phyloP scores from a whole-genome alignment of 2,329 filamentous ascomycete species.

The Fusarium multiceps region DNA sequence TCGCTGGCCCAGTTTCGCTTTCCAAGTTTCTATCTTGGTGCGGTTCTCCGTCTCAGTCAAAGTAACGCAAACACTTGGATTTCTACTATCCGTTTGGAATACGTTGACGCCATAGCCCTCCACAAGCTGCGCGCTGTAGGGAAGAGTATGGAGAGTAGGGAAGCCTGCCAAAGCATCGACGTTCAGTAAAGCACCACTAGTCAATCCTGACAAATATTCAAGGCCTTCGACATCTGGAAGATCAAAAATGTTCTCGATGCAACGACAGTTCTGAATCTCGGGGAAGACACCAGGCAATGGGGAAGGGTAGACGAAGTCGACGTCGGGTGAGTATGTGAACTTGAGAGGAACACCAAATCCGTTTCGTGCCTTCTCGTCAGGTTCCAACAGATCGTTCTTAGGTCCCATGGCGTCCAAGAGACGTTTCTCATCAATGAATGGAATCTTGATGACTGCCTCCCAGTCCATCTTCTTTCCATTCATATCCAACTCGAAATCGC shows the following conservation, averaged over 20 bases:
- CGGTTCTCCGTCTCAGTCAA: constrained; percentile 79
- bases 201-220: constrained; percentile 84
- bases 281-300: constrained; percentile 91
- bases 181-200: constrained; percentile 85
- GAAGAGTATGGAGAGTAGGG: constrained; percentile 86
- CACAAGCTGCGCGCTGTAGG: constrained; percentile 79
- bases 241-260: constrained; percentile 96
- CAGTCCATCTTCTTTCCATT: constrained; percentile 99
- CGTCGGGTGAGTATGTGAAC: constrained; percentile 83
- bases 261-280: constrained; percentile 86
- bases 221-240: constrained; percentile 91
- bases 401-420: constrained; percentile 87
- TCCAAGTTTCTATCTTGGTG: constrained; percentile 77
- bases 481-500: constrained; percentile 98
- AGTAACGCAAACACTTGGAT: constrained; percentile 95
- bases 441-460: constrained; percentile 99
- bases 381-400: constrained; percentile 80
- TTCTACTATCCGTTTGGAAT: constrained; percentile 94
- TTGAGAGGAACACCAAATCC: constrained; percentile 92
- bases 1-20: constrained; percentile 82
- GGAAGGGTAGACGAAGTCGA: constrained; percentile 86
- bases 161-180: constrained; percentile 90
- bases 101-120: constrained; percentile 88
- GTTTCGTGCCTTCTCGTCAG: constrained; percentile 84
- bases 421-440: constrained; percentile 94